Evolutionary conservation across 2,329 filamentous ascomycete genomes (phyloP).

Genomic region (Sporothrix euskadiensis): DNA sequence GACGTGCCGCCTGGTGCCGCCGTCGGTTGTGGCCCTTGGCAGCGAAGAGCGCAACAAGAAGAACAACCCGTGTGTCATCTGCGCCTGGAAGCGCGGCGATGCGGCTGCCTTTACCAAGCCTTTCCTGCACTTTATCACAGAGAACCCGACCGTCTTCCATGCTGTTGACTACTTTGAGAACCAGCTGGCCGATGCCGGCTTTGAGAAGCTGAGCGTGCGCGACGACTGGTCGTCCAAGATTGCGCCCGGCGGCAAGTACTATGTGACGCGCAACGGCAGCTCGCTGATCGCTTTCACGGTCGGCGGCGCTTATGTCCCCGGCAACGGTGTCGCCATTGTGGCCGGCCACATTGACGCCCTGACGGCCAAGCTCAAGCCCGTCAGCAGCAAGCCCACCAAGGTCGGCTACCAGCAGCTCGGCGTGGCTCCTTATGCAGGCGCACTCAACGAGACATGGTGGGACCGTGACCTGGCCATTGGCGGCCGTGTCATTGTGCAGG

Average conservation of each 20-base stretch:
- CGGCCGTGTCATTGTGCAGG: conserved; percentile 81
- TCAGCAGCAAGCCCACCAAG: conserved; percentile 79
- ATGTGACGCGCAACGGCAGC: conserved; percentile 42
- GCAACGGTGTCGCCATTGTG: conserved; percentile 50
- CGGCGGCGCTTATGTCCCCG: conserved; percentile 41
- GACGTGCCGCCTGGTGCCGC: conserved; percentile 24
- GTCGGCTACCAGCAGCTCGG: conserved; percentile 87
- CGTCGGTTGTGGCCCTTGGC: conserved; percentile 3
- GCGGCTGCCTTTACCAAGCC: conserved; percentile 75
- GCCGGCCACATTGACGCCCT: conserved; percentile 92
- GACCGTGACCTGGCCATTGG: conserved; percentile 91
- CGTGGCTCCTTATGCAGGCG: conserved; percentile 90
- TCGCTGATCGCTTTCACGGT: conserved; percentile 44
- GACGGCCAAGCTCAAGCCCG: conserved; percentile 86
- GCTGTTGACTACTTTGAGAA: conserved; percentile 76
- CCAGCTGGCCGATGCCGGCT: conserved; percentile 72
- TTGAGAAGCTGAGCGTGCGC: conserved; percentile 74
- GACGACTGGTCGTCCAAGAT: conserved; percentile 74
- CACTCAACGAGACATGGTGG: conserved; percentile 90
- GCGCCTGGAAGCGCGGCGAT: conserved; percentile 44
- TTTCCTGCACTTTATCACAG: conserved; percentile 82
- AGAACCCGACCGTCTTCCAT: conserved; percentile 94
- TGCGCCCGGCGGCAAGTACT: conserved; percentile 61
- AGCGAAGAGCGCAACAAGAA: neutral
- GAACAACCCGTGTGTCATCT: conserved; percentile 43